Evolutionary conservation across 495 filamentous ascomycete species (phyloP).

Genomic region (Penicillium soppii): DNA sequence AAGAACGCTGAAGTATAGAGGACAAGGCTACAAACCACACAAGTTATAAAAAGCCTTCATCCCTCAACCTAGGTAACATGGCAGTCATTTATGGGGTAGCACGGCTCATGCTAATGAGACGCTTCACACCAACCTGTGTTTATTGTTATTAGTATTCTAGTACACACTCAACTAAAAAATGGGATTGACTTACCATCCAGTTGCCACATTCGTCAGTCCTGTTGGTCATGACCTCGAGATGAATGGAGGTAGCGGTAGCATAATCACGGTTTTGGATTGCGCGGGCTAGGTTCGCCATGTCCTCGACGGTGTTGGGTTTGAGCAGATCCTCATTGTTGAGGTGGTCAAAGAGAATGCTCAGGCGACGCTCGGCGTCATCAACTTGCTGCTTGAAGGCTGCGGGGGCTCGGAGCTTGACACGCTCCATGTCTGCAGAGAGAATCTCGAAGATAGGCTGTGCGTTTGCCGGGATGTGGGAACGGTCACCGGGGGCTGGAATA

Average conservation of each 20-base stretch:
- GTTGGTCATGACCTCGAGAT: constrained; percentile 79
- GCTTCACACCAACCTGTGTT: constrained; percentile 80
- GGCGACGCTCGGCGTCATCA: constrained; percentile 85
- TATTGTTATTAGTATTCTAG: constrained; percentile 8
- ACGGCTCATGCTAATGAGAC: constrained; percentile 88
- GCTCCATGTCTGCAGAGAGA: constrained; percentile 79
- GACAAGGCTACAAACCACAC: constrained; percentile 12
- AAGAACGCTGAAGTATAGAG: constrained; percentile 10
- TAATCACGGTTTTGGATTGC: constrained; percentile 72
- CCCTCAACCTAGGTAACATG: background rate
- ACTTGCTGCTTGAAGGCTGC: constrained; percentile 79
- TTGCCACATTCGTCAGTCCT: constrained; percentile 82
- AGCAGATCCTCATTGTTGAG: constrained; percentile 93
- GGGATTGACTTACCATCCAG: constrained; percentile 80
- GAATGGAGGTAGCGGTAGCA: constrained; percentile 68
- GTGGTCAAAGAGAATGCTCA: constrained; percentile 91
- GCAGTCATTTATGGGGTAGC: constrained; percentile 55
- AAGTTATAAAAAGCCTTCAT: constrained; percentile 11
- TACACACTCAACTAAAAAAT: too few species aligned
- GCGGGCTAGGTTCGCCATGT: constrained; percentile 64
- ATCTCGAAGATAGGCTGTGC: constrained; percentile 79
- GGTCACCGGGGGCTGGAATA: constrained; percentile 71
- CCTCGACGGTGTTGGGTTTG: constrained; percentile 73
- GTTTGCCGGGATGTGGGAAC: constrained; percentile 77
- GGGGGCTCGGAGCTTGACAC: constrained; percentile 80